phyloP scores from a whole-genome alignment of 1,284 basidiomycete species.

The Puccinia polysora region DNA sequence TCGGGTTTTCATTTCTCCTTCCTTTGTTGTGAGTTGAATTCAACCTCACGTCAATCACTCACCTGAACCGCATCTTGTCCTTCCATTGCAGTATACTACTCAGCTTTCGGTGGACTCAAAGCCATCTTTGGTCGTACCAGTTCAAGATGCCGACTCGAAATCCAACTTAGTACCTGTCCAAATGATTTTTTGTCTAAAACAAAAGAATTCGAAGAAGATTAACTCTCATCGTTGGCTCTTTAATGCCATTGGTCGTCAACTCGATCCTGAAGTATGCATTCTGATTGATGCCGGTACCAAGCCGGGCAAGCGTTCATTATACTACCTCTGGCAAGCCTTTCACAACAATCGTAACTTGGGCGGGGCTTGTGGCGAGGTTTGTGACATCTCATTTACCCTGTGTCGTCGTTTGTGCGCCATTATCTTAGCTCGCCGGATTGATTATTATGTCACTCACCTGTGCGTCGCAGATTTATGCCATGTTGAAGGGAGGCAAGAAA shows the following conservation, averaged over 20 bases:
- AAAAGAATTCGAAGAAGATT: slow-evolving; percentile 90
- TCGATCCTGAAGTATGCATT: slow-evolving; percentile 82
- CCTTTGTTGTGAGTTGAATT: slow-evolving; percentile 51
- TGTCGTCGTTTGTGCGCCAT: too few relatives aligned
- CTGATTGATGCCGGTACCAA: slow-evolving; percentile 91
- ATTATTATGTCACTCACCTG: slow-evolving; percentile 49
- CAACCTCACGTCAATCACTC: slow-evolving; percentile 71
- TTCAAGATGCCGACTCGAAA: slow-evolving; percentile 64
- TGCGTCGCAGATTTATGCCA: slow-evolving; percentile 93
- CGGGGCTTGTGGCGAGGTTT: slow-evolving; percentile 73
- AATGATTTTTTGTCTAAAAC: slow-evolving; percentile 55
- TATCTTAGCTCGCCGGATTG: neutral
- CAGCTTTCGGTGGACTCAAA: slow-evolving; percentile 70
- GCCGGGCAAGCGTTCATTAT: slow-evolving; percentile 92
- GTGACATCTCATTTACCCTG: slow-evolving; percentile 43
- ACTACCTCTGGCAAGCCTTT: slow-evolving; percentile 88
- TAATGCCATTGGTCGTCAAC: slow-evolving; percentile 83
- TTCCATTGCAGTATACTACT: slow-evolving; percentile 68
- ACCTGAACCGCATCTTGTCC: slow-evolving; percentile 59
- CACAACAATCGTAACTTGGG: slow-evolving; percentile 73
- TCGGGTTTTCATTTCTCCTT: neutral
- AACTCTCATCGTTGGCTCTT: slow-evolving; percentile 93
- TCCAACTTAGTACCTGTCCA: slow-evolving; percentile 91
- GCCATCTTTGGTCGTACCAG: slow-evolving; percentile 83
- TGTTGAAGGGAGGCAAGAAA: slow-evolving; percentile 83